These are phyloP conservation scores for Nepenthes gracilis DNA, from an alignment of 148 eudicot genomes.

Conservation along the genomic window DNA sequence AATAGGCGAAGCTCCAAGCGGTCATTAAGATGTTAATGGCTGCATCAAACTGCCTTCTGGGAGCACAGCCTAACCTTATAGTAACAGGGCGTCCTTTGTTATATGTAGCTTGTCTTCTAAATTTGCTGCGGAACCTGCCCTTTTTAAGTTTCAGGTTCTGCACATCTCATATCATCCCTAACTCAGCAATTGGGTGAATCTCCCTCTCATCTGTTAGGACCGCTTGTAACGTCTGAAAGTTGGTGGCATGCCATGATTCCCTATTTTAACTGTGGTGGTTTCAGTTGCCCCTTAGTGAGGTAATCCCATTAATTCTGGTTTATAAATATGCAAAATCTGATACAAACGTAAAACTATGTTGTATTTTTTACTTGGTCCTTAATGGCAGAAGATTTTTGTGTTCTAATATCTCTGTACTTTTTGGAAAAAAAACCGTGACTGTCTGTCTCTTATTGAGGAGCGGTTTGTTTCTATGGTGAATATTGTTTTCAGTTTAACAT, in stretches of 20 bases:
- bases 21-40: slow-evolving; percentile 19
- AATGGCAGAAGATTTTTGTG: slow-evolving; percentile 6
- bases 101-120: slow-evolving; percentile 9
- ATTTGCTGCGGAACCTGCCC: slow-evolving; percentile 16
- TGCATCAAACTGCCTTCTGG: slow-evolving; percentile 13
- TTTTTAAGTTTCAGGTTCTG: slow-evolving; percentile 18
- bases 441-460: no score
- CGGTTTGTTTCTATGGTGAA: no score
- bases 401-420: slow-evolving; percentile 4
- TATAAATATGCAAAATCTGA: slow-evolving; percentile 11
- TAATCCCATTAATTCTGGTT: neutral
- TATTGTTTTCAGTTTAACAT: no score
- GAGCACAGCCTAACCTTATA: slow-evolving; percentile 42
- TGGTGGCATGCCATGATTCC: no score
- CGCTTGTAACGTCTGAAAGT: no score
- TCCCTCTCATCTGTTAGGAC: no score
- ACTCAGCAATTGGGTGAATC: no score
- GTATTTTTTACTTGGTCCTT: slow-evolving; percentile 3
- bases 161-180: neutral
- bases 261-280: no score
- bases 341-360: neutral
- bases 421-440: no score
- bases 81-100: slow-evolving; percentile 12
- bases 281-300: no score
- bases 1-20: slow-evolving; percentile 27